A percentile compares a stretch with the other conserved stretches of the same genome.
Evolutionary conservation across 352 stramenopile genomes (phyloP).

Genomic region (Pythium graminicola): DNA sequence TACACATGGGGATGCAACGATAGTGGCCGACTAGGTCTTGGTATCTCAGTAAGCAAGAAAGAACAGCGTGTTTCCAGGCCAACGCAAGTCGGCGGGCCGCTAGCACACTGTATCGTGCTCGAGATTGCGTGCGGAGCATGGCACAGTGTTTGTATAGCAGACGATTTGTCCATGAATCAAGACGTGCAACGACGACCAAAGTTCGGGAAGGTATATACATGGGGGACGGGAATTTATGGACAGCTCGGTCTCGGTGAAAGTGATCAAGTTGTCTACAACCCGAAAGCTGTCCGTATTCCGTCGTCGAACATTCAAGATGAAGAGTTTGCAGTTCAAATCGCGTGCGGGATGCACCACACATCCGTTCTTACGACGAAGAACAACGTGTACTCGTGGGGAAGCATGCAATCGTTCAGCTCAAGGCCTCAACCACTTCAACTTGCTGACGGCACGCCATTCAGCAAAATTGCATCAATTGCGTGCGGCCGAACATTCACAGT

Average conservation of each 20-base stretch:
- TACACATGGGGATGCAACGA: slow-evolving; percentile 94
- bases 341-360: slow-evolving; percentile 66
- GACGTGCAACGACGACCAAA: not conserved
- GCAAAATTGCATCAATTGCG: slow-evolving; percentile 45
- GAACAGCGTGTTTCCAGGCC: slow-evolving; percentile 26
- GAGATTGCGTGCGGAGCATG: slow-evolving; percentile 65
- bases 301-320: slow-evolving; percentile 30
- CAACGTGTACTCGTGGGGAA: slow-evolving; percentile 66
- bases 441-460: slow-evolving; percentile 29
- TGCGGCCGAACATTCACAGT: slow-evolving; percentile 70
- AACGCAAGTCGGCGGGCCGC: slow-evolving; percentile 28
- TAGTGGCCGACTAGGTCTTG: slow-evolving; percentile 48
- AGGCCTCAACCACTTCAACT: slow-evolving; percentile 33
- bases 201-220: slow-evolving; percentile 40
- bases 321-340: slow-evolving; percentile 33
- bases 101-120: slow-evolving; percentile 33
- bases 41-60: slow-evolving; percentile 9
- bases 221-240: slow-evolving; percentile 68
- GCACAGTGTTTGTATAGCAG: slow-evolving; percentile 63
- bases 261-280: slow-evolving; percentile 38
- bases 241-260: slow-evolving; percentile 46
- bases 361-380: slow-evolving; percentile 43
- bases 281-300: slow-evolving; percentile 32
- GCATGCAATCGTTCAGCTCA: slow-evolving; percentile 38
- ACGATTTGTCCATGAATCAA: slow-evolving; percentile 12